These are phyloP conservation scores for Nicotiana otophora DNA, from an alignment of 257 asterid genomes.

Conservation along the genomic window DNA sequence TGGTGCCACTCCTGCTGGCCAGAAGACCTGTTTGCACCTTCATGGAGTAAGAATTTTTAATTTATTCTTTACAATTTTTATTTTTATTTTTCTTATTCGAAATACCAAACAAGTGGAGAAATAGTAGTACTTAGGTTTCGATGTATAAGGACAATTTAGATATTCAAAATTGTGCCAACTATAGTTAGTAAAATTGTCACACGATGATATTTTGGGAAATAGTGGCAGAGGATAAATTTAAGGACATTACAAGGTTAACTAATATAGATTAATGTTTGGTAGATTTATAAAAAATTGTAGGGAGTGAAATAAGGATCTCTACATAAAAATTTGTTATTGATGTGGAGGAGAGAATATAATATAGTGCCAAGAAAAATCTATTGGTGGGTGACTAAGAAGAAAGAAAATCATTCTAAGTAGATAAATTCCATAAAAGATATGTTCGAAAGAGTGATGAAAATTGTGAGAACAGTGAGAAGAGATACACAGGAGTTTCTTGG, in stretches of 20 bases:
- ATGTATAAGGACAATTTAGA: background rate
- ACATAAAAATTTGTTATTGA: background rate
- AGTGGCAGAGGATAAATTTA: background rate
- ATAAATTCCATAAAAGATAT: background rate
- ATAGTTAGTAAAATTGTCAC: background rate
- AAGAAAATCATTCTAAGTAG: background rate
- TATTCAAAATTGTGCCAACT: background rate
- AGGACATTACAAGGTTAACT: background rate
- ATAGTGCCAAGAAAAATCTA: background rate
- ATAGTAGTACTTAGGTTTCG: background rate
- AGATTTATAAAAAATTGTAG: background rate
- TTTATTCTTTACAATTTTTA: background rate
- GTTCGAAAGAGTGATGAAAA: background rate
- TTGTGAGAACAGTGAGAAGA: background rate
- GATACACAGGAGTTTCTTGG: too few relatives aligned
- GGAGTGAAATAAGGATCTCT: background rate
- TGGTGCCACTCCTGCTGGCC: conserved; percentile 93
- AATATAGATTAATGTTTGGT: background rate
- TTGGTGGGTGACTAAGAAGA: background rate
- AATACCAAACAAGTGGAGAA: background rate
- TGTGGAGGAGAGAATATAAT: background rate
- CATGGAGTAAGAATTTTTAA: conserved; percentile 50
- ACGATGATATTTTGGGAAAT: background rate
- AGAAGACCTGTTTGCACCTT: conserved; percentile 89
- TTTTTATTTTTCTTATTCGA: too few relatives aligned